Percentiles rank a stretch among this genome's conserved stretches.
phyloP scores from a whole-genome alignment of 768 basidiomycete species.

The Suillus fuscotomentosus region DNA sequence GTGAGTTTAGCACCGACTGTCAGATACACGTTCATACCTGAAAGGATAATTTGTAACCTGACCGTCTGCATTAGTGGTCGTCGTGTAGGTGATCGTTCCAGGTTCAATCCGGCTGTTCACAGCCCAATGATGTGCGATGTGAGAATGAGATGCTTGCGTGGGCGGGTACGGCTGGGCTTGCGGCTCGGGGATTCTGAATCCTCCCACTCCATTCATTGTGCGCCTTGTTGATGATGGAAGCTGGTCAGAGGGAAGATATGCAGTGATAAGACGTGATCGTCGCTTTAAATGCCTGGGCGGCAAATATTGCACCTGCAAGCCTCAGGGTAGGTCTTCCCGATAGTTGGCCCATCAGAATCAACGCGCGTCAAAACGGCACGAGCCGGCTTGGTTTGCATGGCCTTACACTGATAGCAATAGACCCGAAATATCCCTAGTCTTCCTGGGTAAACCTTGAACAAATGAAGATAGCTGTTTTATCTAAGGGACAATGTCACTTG shows the following conservation, averaged over 20 bases:
- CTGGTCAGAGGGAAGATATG: background rate
- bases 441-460: background rate
- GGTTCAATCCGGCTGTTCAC: conserved; percentile 48
- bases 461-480: background rate
- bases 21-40: conserved; percentile 46
- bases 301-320: background rate
- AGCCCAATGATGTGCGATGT: background rate
- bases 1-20: background rate
- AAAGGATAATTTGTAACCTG: conserved; percentile 66
- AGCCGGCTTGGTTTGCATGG: background rate
- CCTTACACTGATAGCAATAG: background rate
- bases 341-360: background rate
- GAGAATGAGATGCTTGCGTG: background rate
- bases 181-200: conserved; percentile 24
- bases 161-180: conserved; percentile 29
- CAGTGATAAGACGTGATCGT: conserved; percentile 15
- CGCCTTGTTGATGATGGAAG: conserved; percentile 8
- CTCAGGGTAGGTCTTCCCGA: background rate
- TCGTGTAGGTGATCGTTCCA: conserved; percentile 77
- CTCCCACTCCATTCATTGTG: conserved; percentile 21
- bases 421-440: background rate
- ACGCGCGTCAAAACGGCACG: background rate
- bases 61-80: conserved; percentile 60
- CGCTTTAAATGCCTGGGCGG: conserved; percentile 3
- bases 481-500: too few relatives aligned